Base-by-base conservation (phyloP, 176 grass and related monocot species). In the Hyparrhenia diplandra region DNA sequence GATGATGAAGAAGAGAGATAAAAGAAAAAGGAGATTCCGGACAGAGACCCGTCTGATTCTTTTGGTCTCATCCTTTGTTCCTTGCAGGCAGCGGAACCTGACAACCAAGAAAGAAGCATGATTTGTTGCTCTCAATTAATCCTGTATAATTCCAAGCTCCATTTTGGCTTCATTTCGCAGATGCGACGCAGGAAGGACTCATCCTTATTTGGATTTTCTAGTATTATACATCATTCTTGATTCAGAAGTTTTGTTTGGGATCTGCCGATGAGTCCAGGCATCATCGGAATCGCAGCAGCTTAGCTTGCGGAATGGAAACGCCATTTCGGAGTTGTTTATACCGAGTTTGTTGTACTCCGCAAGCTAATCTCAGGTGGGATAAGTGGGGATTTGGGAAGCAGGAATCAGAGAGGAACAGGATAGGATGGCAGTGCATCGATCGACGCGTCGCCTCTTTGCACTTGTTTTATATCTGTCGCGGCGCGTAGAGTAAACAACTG, bases 341-440 rank as follows among this genome's bases (percentile, higher is more conserved):
- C 7, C 0, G 59, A 47, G 29, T n/a, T 67, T 63, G 35, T 1
- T 67, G 86, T 66, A 32, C 43, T 43, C 10, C 37, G 55, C 73
- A 67, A 82, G 78, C 58, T 17, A 79, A 60, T 64, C 43, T 83
- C 61, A 80, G 60, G 47, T 75, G 69, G 71, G 34, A 25, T 27
- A 36, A 3, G 5, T 25, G 5, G 68, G 39, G 41, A 70, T 24
- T 29, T 13, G 35, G 18, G 21, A 10, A 54, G 66, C 16, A 49
- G 37, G 27, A 60, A 18, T 25, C 13, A 12, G 5, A 61, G 27
- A 72, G 8, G 54, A 62, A 55, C 41, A 21, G 54, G 79, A 77
- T 77, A 78, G 31, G 30, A 9, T 13, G 24, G 23, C 57, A 25
- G n/a, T 45, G 68, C 74, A 69, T 88, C 68, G 59, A 52, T 23